Percentiles rank a stretch among this genome's conserved stretches.
phyloP scores from a whole-genome alignment of 768 basidiomycete species.

The Exidia glandulosa region DNA sequence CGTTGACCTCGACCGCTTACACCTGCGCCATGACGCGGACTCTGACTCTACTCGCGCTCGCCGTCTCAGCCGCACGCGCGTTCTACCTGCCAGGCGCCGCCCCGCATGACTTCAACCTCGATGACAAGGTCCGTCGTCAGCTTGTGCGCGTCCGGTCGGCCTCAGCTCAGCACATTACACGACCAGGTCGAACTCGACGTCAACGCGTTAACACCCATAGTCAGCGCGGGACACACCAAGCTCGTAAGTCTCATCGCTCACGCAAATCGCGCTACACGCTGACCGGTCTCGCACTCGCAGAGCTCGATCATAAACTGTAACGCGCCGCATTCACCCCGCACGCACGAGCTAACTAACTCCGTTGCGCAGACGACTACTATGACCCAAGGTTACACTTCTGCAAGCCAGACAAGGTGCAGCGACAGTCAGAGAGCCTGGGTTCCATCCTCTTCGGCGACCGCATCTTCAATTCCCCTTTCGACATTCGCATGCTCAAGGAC shows the following conservation, averaged over 20 bases:
- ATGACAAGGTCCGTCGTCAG: conserved; percentile 38
- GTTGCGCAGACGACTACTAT: conserved; percentile 77
- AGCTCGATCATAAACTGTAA: conserved; percentile 3
- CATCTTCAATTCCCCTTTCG: conserved; percentile 83
- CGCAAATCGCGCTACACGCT: background rate
- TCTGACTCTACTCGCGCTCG: background rate
- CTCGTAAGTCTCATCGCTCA: conserved; percentile 10
- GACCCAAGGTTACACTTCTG: conserved; percentile 81
- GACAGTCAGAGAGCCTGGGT: conserved; percentile 77
- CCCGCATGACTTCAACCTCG: conserved; percentile 65
- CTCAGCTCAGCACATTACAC: background rate
- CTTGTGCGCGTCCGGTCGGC: background rate
- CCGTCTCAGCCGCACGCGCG: conserved; percentile 21
- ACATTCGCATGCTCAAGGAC: conserved; percentile 77
- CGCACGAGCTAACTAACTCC: conserved; percentile 7
- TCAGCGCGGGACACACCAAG: conserved; percentile 13
- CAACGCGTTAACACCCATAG: conserved; percentile 69
- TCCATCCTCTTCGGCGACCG: conserved; percentile 95
- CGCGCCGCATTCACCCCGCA: background rate
- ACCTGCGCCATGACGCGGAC: background rate
- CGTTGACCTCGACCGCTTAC: background rate
- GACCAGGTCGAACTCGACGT: conserved; percentile 53
- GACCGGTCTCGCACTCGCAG: background rate
- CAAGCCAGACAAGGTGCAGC: conserved; percentile 60
- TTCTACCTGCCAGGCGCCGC: conserved; percentile 90